phyloP scores from a whole-genome alignment of 2,329 filamentous ascomycete species.

The Epichloe gansuensis region DNA sequence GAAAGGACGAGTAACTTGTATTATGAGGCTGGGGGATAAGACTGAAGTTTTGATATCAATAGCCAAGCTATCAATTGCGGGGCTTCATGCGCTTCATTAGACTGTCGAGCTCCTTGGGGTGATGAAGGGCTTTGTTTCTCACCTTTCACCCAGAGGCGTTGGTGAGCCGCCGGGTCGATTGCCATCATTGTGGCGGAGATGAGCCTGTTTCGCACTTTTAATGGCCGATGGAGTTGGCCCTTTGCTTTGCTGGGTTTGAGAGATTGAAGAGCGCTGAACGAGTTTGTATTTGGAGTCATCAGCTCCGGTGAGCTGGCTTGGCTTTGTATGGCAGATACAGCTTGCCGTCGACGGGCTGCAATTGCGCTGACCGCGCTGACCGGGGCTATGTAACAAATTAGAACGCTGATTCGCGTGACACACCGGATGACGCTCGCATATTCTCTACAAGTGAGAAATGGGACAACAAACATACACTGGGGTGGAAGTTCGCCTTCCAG shows the following conservation, averaged over 20 bases:
- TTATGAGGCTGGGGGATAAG: slow-evolving; percentile 6
- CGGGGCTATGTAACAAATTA: slow-evolving; percentile 6
- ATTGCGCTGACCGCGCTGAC: slow-evolving; percentile 27
- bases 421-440: background rate
- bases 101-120: background rate
- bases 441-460: background rate
- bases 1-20: slow-evolving; percentile 34
- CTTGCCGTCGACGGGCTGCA: slow-evolving; percentile 21
- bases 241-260: slow-evolving; percentile 6
- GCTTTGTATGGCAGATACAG: slow-evolving; percentile 7
- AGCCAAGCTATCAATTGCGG: background rate
- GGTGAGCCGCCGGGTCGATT: background rate
- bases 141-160: background rate
- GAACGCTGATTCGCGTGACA: background rate
- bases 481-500: slow-evolving; percentile 18
- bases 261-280: slow-evolving; percentile 18
- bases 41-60: background rate
- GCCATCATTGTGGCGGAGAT: slow-evolving; percentile 1
- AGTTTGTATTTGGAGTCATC: slow-evolving; percentile 14
- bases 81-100: background rate
- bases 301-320: slow-evolving; percentile 10
- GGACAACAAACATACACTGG: slow-evolving; percentile 16
- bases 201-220: slow-evolving; percentile 7
- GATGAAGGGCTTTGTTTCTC: background rate
- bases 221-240: slow-evolving; percentile 9